Conservation (phyloP, 2,329 filamentous ascomycete genomes). For the Thielaviopsis ethacetica region DNA sequence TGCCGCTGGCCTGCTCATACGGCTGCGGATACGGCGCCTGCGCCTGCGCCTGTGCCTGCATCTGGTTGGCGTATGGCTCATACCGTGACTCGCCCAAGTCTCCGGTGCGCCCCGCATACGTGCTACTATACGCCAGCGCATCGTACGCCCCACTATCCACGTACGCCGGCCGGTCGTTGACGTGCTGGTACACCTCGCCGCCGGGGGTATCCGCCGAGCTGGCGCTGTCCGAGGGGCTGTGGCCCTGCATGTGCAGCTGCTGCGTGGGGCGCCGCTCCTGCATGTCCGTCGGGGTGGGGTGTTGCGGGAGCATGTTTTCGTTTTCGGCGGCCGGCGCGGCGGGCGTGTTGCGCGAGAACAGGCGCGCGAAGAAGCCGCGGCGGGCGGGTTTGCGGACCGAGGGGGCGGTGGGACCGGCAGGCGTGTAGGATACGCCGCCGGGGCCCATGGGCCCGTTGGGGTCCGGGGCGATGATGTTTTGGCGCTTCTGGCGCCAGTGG, state of each 20-base stretch:
- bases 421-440: not conserved
- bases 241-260: not conserved
- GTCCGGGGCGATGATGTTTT: slow-evolving; percentile 32
- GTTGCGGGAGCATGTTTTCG: slow-evolving; percentile 22
- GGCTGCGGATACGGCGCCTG: not conserved
- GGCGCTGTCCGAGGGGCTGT: not conserved
- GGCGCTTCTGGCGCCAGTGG: slow-evolving; percentile 56
- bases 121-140: not conserved
- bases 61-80: slow-evolving; percentile 12
- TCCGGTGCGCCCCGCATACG: not conserved
- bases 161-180: not conserved
- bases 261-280: slow-evolving; percentile 12
- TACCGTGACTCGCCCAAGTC: not conserved
- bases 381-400: slow-evolving; percentile 11
- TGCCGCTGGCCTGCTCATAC: slow-evolving; percentile 13
- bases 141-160: not conserved
- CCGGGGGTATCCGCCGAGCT: slow-evolving; percentile 7
- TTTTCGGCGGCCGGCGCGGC: slow-evolving; percentile 13
- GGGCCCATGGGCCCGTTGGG: slow-evolving; percentile 7
- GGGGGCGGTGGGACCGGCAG: slow-evolving; percentile 15
- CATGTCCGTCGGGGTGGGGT: slow-evolving; percentile 26
- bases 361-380: slow-evolving; percentile 19
- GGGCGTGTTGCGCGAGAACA: slow-evolving; percentile 18
- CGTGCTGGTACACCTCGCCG: slow-evolving; percentile 9
- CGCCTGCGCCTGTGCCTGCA: not conserved